phyloP scores from a whole-genome alignment of 495 filamentous ascomycete genomes.

The Hyaloscypha hepaticicola region DNA sequence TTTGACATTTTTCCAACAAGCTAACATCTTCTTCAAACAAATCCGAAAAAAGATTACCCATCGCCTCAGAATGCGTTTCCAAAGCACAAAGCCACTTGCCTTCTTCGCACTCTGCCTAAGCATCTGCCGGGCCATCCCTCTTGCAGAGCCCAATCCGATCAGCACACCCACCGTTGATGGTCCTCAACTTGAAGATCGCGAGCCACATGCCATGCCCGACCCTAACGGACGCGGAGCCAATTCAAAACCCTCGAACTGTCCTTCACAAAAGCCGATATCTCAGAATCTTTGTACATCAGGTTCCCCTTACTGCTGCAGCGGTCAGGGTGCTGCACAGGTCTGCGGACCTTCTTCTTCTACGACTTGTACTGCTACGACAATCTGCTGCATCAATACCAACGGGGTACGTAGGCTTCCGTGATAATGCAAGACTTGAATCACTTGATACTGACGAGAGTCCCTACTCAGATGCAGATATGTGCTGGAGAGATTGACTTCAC shows the following conservation, averaged over 20 bases:
- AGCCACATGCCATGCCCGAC: no score
- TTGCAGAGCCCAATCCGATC: background rate
- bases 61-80: background rate
- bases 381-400: conserved; percentile 24
- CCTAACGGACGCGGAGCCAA: no score
- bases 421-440: background rate
- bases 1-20: no score
- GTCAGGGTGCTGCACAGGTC: background rate
- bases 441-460: background rate
- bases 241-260: background rate
- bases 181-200: no score
- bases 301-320: conserved; percentile 19
- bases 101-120: background rate
- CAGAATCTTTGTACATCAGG: conserved; percentile 17
- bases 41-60: no score
- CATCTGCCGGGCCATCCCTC: background rate
- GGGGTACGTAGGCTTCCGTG: conserved; percentile 9
- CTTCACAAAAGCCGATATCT: background rate
- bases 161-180: no score
- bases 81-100: background rate
- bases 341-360: conserved; percentile 11
- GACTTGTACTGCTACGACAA: conserved; percentile 11
- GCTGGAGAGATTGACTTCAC: conserved; percentile 23
- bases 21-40: no score
- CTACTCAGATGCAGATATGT: conserved; percentile 18